These are phyloP conservation scores for Neocallimastix lanati DNA, from an alignment of 192 early-diverging fungal genomes.

Conservation along the genomic window DNA sequence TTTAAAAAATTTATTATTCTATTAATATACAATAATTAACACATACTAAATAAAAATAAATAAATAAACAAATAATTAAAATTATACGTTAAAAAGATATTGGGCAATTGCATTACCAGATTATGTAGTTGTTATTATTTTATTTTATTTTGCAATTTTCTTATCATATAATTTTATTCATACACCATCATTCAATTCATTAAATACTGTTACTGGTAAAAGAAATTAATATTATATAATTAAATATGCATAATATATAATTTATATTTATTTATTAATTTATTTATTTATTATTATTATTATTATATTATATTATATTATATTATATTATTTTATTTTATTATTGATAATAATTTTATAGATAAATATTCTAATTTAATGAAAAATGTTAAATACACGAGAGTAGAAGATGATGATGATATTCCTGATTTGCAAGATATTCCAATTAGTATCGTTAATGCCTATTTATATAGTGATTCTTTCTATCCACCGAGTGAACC, in stretches of 20 bases:
- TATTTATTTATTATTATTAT: too few species aligned
- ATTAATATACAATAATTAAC: too few species aligned
- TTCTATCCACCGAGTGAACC: neutral
- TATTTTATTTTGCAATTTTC: neutral
- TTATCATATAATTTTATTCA: neutral
- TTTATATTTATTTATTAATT: too few species aligned
- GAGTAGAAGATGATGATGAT: neutral
- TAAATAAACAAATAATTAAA: too few species aligned
- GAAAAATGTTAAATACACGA: neutral
- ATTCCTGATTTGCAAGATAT: neutral
- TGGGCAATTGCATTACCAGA: neutral
- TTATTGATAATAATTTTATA: neutral
- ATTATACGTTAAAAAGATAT: neutral
- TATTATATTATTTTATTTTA: too few species aligned
- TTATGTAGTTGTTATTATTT: neutral
- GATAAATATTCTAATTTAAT: neutral
- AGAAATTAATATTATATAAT: too few species aligned
- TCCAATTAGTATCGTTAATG: neutral
- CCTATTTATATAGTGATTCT: neutral
- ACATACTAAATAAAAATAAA: too few species aligned
- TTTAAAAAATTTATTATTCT: too few species aligned
- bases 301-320: too few species aligned
- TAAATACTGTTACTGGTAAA: neutral
- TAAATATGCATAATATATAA: too few species aligned
- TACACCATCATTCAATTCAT: neutral